Conservation (phyloP, 2,329 filamentous ascomycete genomes). For the Nemania sp. region DNA sequence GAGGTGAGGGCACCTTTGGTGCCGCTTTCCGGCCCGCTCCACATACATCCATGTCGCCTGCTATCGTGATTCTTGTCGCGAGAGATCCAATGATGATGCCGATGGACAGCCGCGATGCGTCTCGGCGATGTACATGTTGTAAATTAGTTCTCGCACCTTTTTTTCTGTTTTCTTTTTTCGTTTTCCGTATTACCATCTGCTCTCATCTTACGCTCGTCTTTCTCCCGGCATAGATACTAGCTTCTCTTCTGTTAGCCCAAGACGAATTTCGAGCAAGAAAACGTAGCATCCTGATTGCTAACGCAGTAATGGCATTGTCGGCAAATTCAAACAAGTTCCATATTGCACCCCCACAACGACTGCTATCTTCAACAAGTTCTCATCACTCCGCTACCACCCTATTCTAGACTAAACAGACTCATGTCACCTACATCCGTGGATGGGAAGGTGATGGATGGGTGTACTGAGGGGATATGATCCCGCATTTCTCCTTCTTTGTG, state of each 20-base stretch:
- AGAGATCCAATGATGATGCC: neutral
- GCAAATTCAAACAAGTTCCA: neutral
- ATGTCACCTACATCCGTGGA: neutral
- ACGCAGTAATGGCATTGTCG: neutral
- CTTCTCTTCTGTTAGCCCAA: neutral
- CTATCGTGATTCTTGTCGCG: neutral
- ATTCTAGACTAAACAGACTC: neutral
- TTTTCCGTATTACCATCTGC: neutral
- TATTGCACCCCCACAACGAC: neutral
- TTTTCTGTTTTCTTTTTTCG: too few relatives aligned
- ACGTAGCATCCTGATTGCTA: neutral
- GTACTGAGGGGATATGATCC: neutral
- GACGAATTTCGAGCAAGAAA: neutral
- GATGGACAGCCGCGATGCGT: neutral
- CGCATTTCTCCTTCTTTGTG: neutral
- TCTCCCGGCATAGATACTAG: too few relatives aligned
- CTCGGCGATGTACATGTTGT: neutral
- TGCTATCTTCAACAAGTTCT: neutral
- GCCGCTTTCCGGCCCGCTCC: neutral
- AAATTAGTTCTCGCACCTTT: neutral
- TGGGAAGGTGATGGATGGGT: neutral
- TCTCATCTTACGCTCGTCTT: neutral
- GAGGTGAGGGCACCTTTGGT: neutral
- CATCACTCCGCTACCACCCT: neutral
- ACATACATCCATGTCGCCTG: neutral